Base-by-base conservation (phyloP, 2,329 filamentous ascomycete species). In the Verticillium alfalfae region DNA sequence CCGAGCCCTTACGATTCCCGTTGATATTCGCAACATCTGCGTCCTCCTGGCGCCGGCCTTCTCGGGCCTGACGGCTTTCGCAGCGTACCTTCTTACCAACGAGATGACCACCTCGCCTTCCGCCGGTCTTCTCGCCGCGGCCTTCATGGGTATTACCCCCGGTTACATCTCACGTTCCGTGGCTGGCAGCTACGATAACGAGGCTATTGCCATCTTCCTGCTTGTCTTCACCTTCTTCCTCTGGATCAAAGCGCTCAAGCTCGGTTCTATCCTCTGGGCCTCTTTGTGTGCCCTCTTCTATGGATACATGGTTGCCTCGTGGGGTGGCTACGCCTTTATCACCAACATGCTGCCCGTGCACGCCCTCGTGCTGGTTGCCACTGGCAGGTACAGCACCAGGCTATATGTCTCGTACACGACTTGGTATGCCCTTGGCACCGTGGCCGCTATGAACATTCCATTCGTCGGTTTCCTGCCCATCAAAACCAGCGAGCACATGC, bases 321-420 rank as follows among this genome's bases (percentile, higher is more conserved):
- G 95, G 95, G 95, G 95, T 84, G 95, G 95, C 73, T 99, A 99
- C 76, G 95, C 97, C 71, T 99, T 99, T 85, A 99, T 99, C 73
- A 99, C 96, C 64, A 97, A 96, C 75, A 81, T 99, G 78, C 88
- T 99, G 63, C 95, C 95, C 41, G 86, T 99, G 68, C 95, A 99
- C 77, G 88, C 92, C 8, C 93, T 99, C 70, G 92, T 97, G 56
- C 84, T 99, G 68, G 89, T 99, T 71, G 92, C 90, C 79, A 99
- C 99, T 94, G 96, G 96, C 59, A 84, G 95, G 63, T 99, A 96
- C 78, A 98, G 93, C 81, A 89, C 91, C 63, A 88, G 95, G 63
- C 82, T 99, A 22, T 99, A 99, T 71, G 93, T 98, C 71, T 92
- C 92, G 73, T 99, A 99, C 78, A 96, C 92, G 54, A 98, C 94